Conservation (phyloP, 2,329 filamentous ascomycete species). For the Lachnellula arida region DNA sequence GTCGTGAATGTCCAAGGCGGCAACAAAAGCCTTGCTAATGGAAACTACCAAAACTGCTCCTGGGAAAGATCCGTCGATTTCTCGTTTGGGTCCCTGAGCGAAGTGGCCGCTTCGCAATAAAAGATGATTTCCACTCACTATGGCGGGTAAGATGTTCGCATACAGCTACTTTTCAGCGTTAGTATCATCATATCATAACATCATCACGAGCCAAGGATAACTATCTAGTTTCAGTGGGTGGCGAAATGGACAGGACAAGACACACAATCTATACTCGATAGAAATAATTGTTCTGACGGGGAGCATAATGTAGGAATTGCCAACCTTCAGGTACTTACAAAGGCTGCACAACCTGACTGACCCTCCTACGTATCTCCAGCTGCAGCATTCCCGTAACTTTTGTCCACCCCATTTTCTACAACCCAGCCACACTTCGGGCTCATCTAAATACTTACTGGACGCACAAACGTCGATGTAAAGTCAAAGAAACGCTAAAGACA, state of each 20-base stretch:
- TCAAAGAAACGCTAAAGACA: conserved; percentile 21
- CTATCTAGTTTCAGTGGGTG: not conserved
- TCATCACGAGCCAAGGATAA: not conserved
- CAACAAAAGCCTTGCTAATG: conserved; percentile 1
- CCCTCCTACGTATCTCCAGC: not conserved
- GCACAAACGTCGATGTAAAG: conserved; percentile 6
- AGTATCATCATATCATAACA: not conserved
- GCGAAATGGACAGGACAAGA: not conserved
- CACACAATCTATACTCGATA: not conserved
- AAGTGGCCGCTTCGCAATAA: not conserved
- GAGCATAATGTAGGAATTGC: conserved; percentile 24
- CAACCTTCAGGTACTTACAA: conserved; percentile 33
- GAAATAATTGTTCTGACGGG: conserved; percentile 1
- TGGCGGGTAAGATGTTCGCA: not conserved
- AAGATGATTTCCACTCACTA: conserved; percentile 13
- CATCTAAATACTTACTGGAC: conserved; percentile 20
- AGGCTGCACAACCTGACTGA: conserved; percentile 6
- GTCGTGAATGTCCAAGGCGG: conserved; percentile 4
- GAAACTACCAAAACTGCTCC: not conserved
- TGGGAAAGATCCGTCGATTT: not conserved
- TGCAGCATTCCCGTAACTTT: not conserved
- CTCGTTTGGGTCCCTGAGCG: not conserved
- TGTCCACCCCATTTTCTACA: not conserved
- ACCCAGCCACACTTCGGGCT: conserved; percentile 2
- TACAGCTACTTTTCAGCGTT: not conserved